phyloP scores from a whole-genome alignment of 305 asterid genomes.

The Fraxinus sp. region DNA sequence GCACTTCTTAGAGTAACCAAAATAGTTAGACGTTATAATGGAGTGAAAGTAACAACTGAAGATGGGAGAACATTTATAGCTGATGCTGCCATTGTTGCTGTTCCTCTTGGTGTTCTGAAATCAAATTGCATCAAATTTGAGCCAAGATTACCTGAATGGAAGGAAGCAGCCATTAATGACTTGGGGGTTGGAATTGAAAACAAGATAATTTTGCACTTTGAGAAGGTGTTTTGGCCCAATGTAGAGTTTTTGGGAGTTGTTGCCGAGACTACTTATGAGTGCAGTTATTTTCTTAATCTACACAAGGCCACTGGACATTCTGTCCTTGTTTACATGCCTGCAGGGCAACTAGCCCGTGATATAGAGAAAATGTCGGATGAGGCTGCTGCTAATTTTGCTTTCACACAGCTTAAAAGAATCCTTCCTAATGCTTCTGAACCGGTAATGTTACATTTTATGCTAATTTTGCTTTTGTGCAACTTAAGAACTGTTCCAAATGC shows the following conservation, averaged over 20 bases:
- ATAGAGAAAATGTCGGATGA: conserved; percentile 87
- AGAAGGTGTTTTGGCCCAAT: conserved; percentile 89
- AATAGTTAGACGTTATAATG: conserved; percentile 69
- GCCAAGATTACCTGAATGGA: conserved; percentile 95
- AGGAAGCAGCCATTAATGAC: conserved; percentile 80
- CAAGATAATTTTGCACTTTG: conserved; percentile 83
- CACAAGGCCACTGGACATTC: conserved; percentile 97
- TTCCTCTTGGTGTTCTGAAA: conserved; percentile 95
- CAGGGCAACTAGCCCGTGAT: conserved; percentile 93
- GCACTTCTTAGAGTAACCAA: conserved; percentile 61
- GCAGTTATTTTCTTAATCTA: conserved; percentile 96
- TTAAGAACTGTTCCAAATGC: neutral
- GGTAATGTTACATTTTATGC: conserved; percentile 39
- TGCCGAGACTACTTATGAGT: conserved; percentile 75
- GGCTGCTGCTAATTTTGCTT: conserved; percentile 85
- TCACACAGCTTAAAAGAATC: conserved; percentile 68
- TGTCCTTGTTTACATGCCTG: conserved; percentile 99
- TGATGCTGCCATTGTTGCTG: conserved; percentile 89
- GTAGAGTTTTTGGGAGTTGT: conserved; percentile 97
- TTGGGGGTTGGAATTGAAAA: conserved; percentile 97
- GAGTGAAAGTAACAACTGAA: conserved; percentile 81
- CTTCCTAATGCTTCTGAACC: conserved; percentile 88
- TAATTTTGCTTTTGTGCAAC: neutral
- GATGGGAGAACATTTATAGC: conserved; percentile 80
- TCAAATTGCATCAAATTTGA: conserved; percentile 68